Base-by-base conservation (phyloP, 1,284 basidiomycete species). In the Ganoderma leucocontextum region DNA sequence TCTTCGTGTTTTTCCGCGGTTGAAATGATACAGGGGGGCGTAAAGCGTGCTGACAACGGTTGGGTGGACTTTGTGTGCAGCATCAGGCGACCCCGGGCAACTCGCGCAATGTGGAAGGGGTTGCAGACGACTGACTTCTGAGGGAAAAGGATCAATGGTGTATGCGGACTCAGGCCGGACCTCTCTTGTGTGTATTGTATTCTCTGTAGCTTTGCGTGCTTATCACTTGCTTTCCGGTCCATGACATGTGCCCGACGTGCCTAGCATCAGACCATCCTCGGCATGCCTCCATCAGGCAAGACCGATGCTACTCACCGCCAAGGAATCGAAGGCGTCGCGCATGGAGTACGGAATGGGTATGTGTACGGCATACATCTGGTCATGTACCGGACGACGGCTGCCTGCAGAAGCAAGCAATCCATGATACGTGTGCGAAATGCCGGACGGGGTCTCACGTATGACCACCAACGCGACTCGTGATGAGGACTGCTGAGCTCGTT, bases 61-160 rank as follows among this genome's bases (percentile, higher is more conserved):
- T 13, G 7, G 5, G 35, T 19, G 10, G 29, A 17, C 13, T 7
- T 39, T 36, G 39, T 36, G 39, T 65, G 61, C 41, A 72, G 71
- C 71, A 72, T 38, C 71, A 72, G 44, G 63, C 71, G 2, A 70
- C 69, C 0, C 71, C 71, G 4, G 68, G 69, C 19, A 65, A 49
- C 42, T 42, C 68, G 49, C 69, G 71, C n/a, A 67, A 62, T 52
- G 38, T 60, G 12, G 69, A 70, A 36, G 67, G 22, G 17, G 49
- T 22, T 10, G 62, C 62, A 25, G 71, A 70, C 29, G 71, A 72
- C 60, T 72, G 60, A 68, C 17, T 5, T 2, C 19, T n/a, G 44
- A 33, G 52, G 4, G 13, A 29, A 13, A 33, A 33, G n/a, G 25
- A 29, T 53, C 52, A 35, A 35, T 19, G 29, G 52, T 35, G 52